Evolutionary conservation across 2,329 filamentous ascomycete genomes (phyloP), one percentile per base, ranked within the genome.

Genomic region (Pseudogymnoascus sp.): DNA sequence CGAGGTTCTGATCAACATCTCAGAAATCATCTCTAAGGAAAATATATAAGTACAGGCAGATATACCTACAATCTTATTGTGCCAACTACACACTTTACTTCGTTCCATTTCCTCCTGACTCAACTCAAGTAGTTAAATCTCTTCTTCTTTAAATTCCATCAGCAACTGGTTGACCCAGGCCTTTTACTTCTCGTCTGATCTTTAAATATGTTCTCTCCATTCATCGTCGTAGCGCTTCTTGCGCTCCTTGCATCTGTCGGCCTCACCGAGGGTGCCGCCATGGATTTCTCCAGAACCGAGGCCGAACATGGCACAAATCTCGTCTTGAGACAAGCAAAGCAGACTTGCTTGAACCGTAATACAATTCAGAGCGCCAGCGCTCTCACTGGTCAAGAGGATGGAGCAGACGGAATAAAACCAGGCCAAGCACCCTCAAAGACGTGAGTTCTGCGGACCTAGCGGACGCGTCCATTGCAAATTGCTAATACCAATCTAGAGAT

Each of bases 361-460:
- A 19, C 37, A 5, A 39, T 39, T 39, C 37, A 39, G 37, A 39
- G 37, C 37, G 37, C 37, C 37, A 39, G 37, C 37, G n/a, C 37
- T 39, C 37, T 39, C 37, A 39, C 37, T n/a, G 37, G 37, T 19
- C 37, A 39, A 39, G 37, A 39, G 37, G 37, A 39, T 6, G 37
- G 37, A 39, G 19, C 37, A 4, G 37, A 39, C 6, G 37, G 37
- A 39, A 39, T 39, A n/a, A 39, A 39, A 10, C 37, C 39, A 64
- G 74, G 72, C n/a, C 70, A 76, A 60, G 67, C 68, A 29, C 66
- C 77, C n/a, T 82, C 80, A 7, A 65, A 68, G 23, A 82, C 78
- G 78, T 81, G 69, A 64, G 74, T 66, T 49, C 38, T 5, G 29
- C 33, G 14, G 59, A 26, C 11, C 19, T 19, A 19, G 19, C 2